Percentiles rank a stretch among this genome's conserved stretches.
Conservation (phyloP, 176 grass and related monocot species). For the Phragmites australis region DNA sequence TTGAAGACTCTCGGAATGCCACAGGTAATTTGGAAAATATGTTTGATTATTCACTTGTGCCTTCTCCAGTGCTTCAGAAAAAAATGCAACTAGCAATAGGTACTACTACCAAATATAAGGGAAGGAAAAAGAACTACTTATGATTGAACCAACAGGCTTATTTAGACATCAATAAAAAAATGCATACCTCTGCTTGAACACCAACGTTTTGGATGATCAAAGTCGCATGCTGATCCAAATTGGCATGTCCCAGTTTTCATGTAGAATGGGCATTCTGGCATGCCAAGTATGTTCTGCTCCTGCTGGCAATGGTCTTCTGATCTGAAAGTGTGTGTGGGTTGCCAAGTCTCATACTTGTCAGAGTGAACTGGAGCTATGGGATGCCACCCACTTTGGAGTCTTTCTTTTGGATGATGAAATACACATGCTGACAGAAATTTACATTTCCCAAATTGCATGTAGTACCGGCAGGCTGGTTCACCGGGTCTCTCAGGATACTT, state of each 20-base stretch:
- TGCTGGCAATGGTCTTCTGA: too few species aligned
- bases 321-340: too few species aligned
- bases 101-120: not conserved
- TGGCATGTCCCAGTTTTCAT: constrained; percentile 47
- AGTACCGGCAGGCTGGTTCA: constrained; percentile 50
- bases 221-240: constrained; percentile 48
- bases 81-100: not conserved
- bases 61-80: not conserved
- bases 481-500: constrained; percentile 49
- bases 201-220: constrained; percentile 32
- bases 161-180: not conserved
- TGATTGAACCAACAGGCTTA: not conserved
- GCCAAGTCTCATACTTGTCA: too few species aligned
- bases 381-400: constrained; percentile 38
- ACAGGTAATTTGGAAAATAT: not conserved
- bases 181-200: constrained; percentile 34
- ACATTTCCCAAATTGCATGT: constrained; percentile 52
- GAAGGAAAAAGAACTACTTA: not conserved
- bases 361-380: too few species aligned
- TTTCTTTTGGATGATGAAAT: constrained; percentile 55
- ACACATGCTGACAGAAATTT: constrained; percentile 50
- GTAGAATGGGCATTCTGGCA: constrained; percentile 40
- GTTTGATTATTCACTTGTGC: not conserved
- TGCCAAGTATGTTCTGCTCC: too few species aligned
- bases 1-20: not conserved